phyloP scores from a whole-genome alignment of 1,284 basidiomycete genomes.

The Caloboletus firmus region DNA sequence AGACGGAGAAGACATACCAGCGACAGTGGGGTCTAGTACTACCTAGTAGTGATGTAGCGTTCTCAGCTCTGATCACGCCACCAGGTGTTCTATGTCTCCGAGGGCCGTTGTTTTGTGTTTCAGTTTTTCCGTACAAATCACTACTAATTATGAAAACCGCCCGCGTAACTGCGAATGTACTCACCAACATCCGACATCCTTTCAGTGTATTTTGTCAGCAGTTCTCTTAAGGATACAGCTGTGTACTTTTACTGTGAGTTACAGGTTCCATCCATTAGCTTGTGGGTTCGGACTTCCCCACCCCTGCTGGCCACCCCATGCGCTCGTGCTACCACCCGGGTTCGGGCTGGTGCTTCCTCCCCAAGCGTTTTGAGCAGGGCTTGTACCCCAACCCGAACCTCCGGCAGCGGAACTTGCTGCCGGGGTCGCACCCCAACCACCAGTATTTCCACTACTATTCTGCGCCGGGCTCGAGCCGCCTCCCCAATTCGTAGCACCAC shows the following conservation, averaged over 20 bases:
- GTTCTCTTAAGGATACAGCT: not conserved
- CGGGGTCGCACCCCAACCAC: constrained; percentile 30
- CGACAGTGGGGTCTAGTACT: too few relatives aligned
- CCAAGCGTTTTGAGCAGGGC: constrained; percentile 37
- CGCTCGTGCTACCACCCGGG: constrained; percentile 22
- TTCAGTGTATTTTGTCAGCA: not conserved
- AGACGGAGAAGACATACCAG: too few relatives aligned
- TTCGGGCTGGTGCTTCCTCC: constrained; percentile 37
- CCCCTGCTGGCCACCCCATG: constrained; percentile 38
- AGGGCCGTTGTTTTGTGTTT: too few relatives aligned
- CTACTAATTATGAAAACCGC: too few relatives aligned
- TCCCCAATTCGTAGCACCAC: constrained; percentile 29
- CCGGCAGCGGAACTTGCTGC: constrained; percentile 27
- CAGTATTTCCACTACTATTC: constrained; percentile 23
- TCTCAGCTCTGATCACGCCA: too few relatives aligned
- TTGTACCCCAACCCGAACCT: constrained; percentile 37
- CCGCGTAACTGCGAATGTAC: too few relatives aligned
- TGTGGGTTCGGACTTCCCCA: constrained; percentile 47
- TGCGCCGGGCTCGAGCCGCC: constrained; percentile 34
- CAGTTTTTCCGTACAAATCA: too few relatives aligned
- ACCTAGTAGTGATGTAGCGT: too few relatives aligned
- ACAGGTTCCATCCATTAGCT: constrained; percentile 56
- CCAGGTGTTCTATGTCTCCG: too few relatives aligned
- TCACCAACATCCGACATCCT: not conserved
- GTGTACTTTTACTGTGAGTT: not conserved